Base-by-base conservation (phyloP, 2,329 filamentous ascomycete genomes). In the Botrytis fabae region DNA sequence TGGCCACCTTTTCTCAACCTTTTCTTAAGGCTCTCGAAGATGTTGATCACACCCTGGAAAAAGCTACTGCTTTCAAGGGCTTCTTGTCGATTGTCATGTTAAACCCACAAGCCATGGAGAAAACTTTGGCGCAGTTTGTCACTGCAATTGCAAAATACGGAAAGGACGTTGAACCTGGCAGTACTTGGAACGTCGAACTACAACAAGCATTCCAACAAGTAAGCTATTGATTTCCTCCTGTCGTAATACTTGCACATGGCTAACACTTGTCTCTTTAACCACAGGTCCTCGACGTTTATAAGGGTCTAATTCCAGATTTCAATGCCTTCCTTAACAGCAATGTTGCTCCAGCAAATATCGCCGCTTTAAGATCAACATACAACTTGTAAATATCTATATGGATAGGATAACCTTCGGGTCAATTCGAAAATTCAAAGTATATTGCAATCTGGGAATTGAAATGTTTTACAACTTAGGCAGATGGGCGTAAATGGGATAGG, bases 71-170 rank as follows among this genome's bases (percentile, higher is more conserved):
- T 0, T 93, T 98, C 81, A 90, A 93, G 79, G 96, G 96, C 0
- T 98, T 99, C 83, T 93, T 93, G 71, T 87, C 92, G 77, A 88
- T 97, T 65, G 92, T 98, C 5, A 88, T 92, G 75, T 89, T 90
- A 80, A 98, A 98, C 79, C 96, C 96, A 0, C 89, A 94, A 80
- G 94, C 94, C 2, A 95, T 99, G 89, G 96, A 98, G 83, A 91
- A 91, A 77, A 92, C 91, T 73, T 85, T 99, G 59, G 86, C 92
- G 51, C 89, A 92, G 73, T 97, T 96, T 83, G 97, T 99, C 81
- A 88, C 86, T 69, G 88, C 93, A 73, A 97, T 98, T 83, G 93
- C 95, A 25, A 86, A 88, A 74, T 97, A 94, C 81, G 89, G 89
- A 73, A 82, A 85, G 46, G 88, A 91, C 76, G 87, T 91, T 75